A percentile compares a stretch with the other conserved stretches of the same genome.
phyloP scores from a whole-genome alignment of 345 rosid species.

The Dipteronia dyeriana region DNA sequence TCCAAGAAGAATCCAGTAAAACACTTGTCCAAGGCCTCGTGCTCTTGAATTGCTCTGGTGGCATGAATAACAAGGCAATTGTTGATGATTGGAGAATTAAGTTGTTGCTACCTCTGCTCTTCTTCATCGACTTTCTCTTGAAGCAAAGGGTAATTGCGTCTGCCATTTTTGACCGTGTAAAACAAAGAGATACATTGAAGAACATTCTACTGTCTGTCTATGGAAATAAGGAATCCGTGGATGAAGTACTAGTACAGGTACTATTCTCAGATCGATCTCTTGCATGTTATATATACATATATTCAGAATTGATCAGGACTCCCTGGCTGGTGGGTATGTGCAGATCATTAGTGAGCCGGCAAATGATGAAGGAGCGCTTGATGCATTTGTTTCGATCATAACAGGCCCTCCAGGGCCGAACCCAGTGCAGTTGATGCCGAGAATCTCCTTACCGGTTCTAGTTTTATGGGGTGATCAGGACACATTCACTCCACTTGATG shows the following conservation, averaged over 20 bases:
- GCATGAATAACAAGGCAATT: slow-evolving; percentile 94
- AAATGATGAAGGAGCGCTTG: slow-evolving; percentile 76
- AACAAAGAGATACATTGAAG: slow-evolving; percentile 70
- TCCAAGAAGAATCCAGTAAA: slow-evolving; percentile 40
- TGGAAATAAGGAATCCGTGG: slow-evolving; percentile 76
- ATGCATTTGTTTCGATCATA: slow-evolving; percentile 81
- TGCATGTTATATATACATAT: no score
- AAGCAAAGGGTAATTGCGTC: slow-evolving; percentile 70
- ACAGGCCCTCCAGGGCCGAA: slow-evolving; percentile 98
- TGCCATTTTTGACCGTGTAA: slow-evolving; percentile 70
- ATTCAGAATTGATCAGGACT: background rate
- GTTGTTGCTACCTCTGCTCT: slow-evolving; percentile 69
- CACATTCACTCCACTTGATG: slow-evolving; percentile 81
- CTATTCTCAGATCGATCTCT: no score
- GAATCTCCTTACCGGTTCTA: slow-evolving; percentile 54
- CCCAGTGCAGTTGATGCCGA: slow-evolving; percentile 65
- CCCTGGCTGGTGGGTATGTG: slow-evolving; percentile 8
- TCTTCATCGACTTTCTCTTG: slow-evolving; percentile 71
- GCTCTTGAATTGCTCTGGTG: slow-evolving; percentile 88
- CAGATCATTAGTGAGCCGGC: slow-evolving; percentile 86
- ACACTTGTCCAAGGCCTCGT: slow-evolving; percentile 72
- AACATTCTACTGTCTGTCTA: slow-evolving; percentile 65
- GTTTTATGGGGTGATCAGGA: slow-evolving; percentile 87
- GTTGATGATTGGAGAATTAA: slow-evolving; percentile 98
- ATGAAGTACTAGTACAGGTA: slow-evolving; percentile 85